Evolutionary conservation across 352 stramenopile species (phyloP).

Genomic region (Elongisporangium anandrum): DNA sequence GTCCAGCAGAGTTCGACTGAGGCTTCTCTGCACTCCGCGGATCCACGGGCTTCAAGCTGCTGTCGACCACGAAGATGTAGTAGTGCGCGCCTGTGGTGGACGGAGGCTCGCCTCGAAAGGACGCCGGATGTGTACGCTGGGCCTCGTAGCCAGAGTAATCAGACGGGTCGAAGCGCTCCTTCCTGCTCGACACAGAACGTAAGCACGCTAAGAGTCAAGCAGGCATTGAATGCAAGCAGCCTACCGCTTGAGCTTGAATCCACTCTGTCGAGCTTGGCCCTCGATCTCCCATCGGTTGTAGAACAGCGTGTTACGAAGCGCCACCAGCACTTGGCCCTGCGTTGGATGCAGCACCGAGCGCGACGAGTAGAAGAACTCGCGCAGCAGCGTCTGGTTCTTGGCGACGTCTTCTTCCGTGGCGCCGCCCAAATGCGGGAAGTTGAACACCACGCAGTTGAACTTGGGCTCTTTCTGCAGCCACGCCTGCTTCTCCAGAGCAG

Average conservation of each 20-base stretch:
- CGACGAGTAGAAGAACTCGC: slow-evolving; percentile 71
- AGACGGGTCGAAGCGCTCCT: slow-evolving; percentile 56
- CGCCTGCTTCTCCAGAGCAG: slow-evolving; percentile 45
- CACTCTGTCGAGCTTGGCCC: slow-evolving; percentile 53
- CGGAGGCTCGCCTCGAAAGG: slow-evolving; percentile 67
- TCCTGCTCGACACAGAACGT: slow-evolving; percentile 16
- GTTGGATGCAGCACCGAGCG: slow-evolving; percentile 50
- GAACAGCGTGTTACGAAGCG: slow-evolving; percentile 73
- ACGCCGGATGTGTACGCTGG: slow-evolving; percentile 69
- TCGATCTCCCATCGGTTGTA: slow-evolving; percentile 85
- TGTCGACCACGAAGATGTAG: slow-evolving; percentile 60
- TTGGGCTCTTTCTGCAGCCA: slow-evolving; percentile 36
- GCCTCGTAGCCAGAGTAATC: slow-evolving; percentile 76
- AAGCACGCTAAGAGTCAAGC: not conserved
- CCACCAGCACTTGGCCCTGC: slow-evolving; percentile 64
- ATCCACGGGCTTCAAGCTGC: slow-evolving; percentile 21
- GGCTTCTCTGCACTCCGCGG: slow-evolving; percentile 7
- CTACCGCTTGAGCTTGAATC: slow-evolving; percentile 65
- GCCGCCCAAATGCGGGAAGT: slow-evolving; percentile 84
- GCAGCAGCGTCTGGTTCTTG: slow-evolving; percentile 79
- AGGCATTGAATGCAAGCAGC: too few relatives aligned
- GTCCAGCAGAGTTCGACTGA: not conserved
- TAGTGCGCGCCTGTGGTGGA: slow-evolving; percentile 64
- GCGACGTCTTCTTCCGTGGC: slow-evolving; percentile 76
- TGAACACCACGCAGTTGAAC: slow-evolving; percentile 80